Base-by-base conservation (phyloP, 1,284 basidiomycete species). In the Ustilago xerochloae region DNA sequence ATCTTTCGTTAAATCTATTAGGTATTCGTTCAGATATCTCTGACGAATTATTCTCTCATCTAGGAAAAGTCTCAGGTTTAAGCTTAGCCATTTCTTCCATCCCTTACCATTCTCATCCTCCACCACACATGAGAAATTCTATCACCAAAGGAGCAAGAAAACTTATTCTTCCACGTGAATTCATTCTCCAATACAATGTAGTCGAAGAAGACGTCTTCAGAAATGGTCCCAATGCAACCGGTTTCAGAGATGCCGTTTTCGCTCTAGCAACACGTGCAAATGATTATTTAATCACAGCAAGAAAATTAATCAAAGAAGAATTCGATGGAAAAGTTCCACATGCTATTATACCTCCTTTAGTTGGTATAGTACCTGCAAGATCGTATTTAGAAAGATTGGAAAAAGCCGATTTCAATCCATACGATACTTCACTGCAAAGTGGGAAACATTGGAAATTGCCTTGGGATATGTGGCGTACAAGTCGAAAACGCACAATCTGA, bases 261-360 rank as follows among this genome's bases (percentile, higher is more conserved):
- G 92, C 94, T 80, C 91, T 96, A 82, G 94, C 94, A 16, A 93
- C 91, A 10, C 86, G 92, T 18, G 94, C 93, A 38, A 94, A 96
- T 86, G 93, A 96, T 85, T 91, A 97, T 85, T 85, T 97, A 70
- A 87, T 91, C 75, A 94, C 93, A 3, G 93, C 93, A 2, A 88
- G 92, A 43, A 88, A 90, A 56, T 90, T 91, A 88, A 88, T 95
- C 80, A 89, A 89, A 75, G 87, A 89, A 26, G 75, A 75, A 49
- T 88, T 87, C 65, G 88, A 86, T 32, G 89, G 89, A 26, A 89
- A 87, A 77, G 88, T 93, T 47, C 92, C 92, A 13, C 75, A 67
- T 28, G 86, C 85, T 55, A 92, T 89, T 26, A 89, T 93, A 87
- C 91, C 92, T 4, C 87, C 94, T 26, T 93, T 97, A 85, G 86